Base-by-base conservation (phyloP, 192 early-diverging fungal species). In the Physocladia obscura region DNA sequence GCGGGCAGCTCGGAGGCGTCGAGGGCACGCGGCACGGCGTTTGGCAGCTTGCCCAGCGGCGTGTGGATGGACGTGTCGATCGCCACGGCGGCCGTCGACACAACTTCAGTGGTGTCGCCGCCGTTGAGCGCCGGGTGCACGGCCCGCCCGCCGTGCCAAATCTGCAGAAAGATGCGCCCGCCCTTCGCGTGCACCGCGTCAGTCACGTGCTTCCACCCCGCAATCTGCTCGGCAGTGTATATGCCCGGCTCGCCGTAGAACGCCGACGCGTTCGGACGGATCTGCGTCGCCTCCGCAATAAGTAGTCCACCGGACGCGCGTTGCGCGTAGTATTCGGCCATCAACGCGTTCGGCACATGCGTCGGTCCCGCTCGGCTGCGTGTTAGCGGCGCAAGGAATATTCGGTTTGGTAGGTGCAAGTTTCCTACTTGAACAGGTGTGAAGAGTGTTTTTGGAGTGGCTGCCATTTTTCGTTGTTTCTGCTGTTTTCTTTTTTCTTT, bases 1-100 rank as follows among this genome's bases (percentile, higher is more conserved):
- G 76, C 59, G 4, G 81, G 69, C 60, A 98, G 93, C 48, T 91
- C 87, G 13, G 73, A 81, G 2, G 88, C 51, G 13, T 81, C 79
- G 61, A 95, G 71, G 34, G 84, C 85, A 49, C 82, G 79, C 5
- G 88, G 40, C 8, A 44, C 40, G 8, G 40, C 40, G 8, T 44
- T 8, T 44, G 8, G 11, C 8, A 44, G 11, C n/a, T 44, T 44
- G 40, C 40, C 40, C 8, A 13, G 8, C 40, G 8, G 8, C 11
- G 40, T 44, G 40, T 44, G 40, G 40, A 44, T 44, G n/a, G 40
- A 13, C n/a, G 11, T n/a, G 11, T 44, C 40, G 40, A 44, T 44
- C n/a, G 8, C n/a, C n/a, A 44, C n/a, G 11, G 40, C 40, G 11
- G 40, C 8, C 8, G 40, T 8, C 40, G 40, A 8, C 8, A 44